Evolutionary conservation across 257 asterid genomes (phyloP).

Genomic region (Lycium ferocissimum): DNA sequence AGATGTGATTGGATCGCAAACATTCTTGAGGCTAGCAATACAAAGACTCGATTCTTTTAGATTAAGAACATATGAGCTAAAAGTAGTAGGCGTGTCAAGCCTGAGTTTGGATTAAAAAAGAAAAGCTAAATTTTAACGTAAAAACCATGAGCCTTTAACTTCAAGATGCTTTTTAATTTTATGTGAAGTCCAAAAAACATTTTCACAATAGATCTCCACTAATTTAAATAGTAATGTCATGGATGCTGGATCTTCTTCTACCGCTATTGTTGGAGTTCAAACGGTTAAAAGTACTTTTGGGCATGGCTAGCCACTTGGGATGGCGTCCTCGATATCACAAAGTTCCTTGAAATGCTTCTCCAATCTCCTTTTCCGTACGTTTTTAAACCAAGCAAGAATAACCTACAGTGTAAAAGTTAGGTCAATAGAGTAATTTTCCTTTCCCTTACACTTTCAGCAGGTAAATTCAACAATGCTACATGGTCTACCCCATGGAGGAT

Average conservation of each 20-base stretch:
- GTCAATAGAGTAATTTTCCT: too few species aligned
- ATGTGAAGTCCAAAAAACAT: too few species aligned
- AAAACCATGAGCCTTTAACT: too few species aligned
- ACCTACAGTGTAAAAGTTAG: background rate
- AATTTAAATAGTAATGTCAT: background rate
- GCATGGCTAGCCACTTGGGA: constrained; percentile 17
- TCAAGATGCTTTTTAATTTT: too few species aligned
- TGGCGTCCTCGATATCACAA: constrained; percentile 14
- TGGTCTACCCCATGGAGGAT: too few species aligned
- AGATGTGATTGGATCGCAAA: too few species aligned
- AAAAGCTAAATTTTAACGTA: background rate
- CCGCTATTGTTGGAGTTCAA: background rate
- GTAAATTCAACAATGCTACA: too few species aligned
- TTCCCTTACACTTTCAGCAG: too few species aligned
- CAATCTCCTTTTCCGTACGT: background rate
- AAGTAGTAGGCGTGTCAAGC: background rate
- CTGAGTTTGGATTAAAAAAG: background rate
- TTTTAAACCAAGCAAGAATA: constrained; percentile 7
- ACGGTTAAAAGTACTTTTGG: background rate
- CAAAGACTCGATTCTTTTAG: too few species aligned
- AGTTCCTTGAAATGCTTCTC: constrained; percentile 17
- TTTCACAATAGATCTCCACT: background rate
- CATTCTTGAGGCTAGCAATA: too few species aligned
- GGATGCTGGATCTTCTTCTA: constrained; percentile 18
- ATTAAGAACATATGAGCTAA: background rate